phyloP scores from a whole-genome alignment of 306 rosid genomes.

The Pueraria montana region DNA sequence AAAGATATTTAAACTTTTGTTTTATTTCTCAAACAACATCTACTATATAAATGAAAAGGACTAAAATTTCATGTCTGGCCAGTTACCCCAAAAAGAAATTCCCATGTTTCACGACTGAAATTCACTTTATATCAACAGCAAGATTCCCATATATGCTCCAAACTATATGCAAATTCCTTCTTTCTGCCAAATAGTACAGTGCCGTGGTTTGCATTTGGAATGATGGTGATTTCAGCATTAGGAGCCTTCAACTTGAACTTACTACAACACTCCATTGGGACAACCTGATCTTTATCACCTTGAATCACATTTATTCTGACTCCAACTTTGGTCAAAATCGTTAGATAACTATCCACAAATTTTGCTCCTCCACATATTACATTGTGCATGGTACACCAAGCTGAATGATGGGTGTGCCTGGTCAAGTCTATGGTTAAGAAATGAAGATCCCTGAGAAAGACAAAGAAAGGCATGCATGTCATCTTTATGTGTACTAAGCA shows the following conservation, averaged over 20 bases:
- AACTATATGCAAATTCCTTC: slow-evolving; percentile 56
- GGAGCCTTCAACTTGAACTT: slow-evolving; percentile 66
- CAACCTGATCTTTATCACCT: slow-evolving; percentile 71
- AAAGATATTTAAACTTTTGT: too few relatives aligned
- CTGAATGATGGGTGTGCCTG: slow-evolving; percentile 92
- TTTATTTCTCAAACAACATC: background rate
- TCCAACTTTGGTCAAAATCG: slow-evolving; percentile 56
- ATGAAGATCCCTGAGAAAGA: slow-evolving; percentile 60
- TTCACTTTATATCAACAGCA: slow-evolving; percentile 10
- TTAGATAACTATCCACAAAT: slow-evolving; percentile 60
- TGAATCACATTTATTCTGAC: slow-evolving; percentile 67
- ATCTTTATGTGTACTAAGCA: background rate
- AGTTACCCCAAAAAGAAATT: background rate
- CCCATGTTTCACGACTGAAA: slow-evolving; percentile 12
- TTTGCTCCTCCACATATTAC: slow-evolving; percentile 84
- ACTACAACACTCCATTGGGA: slow-evolving; percentile 64
- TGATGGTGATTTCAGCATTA: slow-evolving; percentile 58
- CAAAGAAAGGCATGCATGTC: background rate
- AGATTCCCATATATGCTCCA: slow-evolving; percentile 65
- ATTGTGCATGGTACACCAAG: slow-evolving; percentile 91
- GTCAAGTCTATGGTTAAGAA: slow-evolving; percentile 62
- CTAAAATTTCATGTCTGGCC: background rate
- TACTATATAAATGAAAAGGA: background rate
- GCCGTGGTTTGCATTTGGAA: slow-evolving; percentile 66
- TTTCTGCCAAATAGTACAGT: slow-evolving; percentile 71